phyloP scores from a whole-genome alignment of 805 yeast species.

The Ogataea polymorpha region DNA sequence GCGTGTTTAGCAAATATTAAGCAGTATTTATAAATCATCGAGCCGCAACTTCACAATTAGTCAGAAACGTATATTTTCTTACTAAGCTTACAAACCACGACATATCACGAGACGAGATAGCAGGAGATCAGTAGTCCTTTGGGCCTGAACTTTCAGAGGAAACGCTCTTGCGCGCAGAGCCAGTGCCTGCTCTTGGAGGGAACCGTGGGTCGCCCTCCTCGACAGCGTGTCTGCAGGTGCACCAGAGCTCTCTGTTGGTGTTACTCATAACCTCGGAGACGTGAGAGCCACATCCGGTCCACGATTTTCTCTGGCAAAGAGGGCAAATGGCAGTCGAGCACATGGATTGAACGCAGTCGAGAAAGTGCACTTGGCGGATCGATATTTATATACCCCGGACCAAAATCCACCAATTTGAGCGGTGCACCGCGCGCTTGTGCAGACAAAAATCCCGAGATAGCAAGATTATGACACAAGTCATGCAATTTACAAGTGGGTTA shows the following conservation, averaged over 20 bases:
- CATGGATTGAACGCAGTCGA: constrained; percentile 20
- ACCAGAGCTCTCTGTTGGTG: constrained; percentile 48
- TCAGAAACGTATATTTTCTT: neutral
- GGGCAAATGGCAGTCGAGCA: constrained; percentile 38
- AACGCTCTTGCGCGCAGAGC: constrained; percentile 42
- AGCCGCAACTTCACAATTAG: constrained; percentile 1
- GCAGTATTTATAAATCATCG: neutral
- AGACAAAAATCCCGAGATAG: constrained; percentile 4
- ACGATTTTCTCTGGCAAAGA: constrained; percentile 47
- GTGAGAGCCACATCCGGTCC: constrained; percentile 67
- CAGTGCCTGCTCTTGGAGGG: constrained; percentile 67
- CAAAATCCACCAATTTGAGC: constrained; percentile 2
- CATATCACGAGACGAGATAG: neutral
- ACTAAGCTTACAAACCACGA: constrained; percentile 9
- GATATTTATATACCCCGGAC: constrained; percentile 10
- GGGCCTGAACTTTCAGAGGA: constrained; percentile 23
- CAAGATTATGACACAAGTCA: constrained; percentile 9
- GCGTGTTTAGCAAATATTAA: neutral
- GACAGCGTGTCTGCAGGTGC: constrained; percentile 50
- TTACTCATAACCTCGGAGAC: constrained; percentile 50
- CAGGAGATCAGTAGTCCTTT: neutral
- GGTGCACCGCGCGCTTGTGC: constrained; percentile 10
- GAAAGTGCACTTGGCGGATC: neutral
- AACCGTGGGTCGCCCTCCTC: constrained; percentile 38
- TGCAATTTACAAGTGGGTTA: constrained; percentile 4